phyloP scores from a whole-genome alignment of 1,284 basidiomycete genomes.

The Calocybe gambosa region DNA sequence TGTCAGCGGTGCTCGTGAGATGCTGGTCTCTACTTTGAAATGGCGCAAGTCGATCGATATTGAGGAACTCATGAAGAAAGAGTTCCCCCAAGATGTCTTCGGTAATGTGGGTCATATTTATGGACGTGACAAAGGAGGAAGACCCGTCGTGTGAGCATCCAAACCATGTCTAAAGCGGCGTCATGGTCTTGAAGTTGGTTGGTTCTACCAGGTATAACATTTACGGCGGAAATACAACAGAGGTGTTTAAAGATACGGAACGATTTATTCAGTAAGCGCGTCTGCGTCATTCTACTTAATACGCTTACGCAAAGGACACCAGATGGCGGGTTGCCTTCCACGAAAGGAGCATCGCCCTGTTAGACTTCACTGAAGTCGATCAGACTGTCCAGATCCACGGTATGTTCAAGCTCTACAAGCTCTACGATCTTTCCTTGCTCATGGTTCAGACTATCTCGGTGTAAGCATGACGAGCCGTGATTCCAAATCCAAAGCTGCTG shows the following conservation, averaged over 20 bases:
- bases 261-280: constrained; percentile 59
- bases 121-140: constrained; percentile 61
- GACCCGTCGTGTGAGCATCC: constrained; percentile 53
- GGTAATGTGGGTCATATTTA: constrained; percentile 56
- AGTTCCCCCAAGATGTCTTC: constrained; percentile 62
- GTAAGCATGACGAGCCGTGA: constrained; percentile 60
- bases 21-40: constrained; percentile 62
- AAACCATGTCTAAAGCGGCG: background rate
- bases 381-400: constrained; percentile 74
- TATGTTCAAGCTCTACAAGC: constrained; percentile 16
- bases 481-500: constrained; percentile 68
- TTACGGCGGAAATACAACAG: constrained; percentile 63
- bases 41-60: constrained; percentile 71
- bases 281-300: background rate
- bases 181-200: background rate
- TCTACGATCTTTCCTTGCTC: background rate
- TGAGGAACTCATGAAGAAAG: constrained; percentile 52
- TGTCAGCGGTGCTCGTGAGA: constrained; percentile 47
- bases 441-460: constrained; percentile 64
- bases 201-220: constrained; percentile 53
- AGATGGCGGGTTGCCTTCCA: constrained; percentile 76
- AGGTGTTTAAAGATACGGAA: constrained; percentile 66
- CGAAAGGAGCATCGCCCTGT: constrained; percentile 55
- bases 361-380: constrained; percentile 70
- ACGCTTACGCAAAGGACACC: background rate